These are phyloP conservation scores for Xylariaceae sp. DNA, from an alignment of 2,329 filamentous ascomycete genomes.

Conservation along the genomic window DNA sequence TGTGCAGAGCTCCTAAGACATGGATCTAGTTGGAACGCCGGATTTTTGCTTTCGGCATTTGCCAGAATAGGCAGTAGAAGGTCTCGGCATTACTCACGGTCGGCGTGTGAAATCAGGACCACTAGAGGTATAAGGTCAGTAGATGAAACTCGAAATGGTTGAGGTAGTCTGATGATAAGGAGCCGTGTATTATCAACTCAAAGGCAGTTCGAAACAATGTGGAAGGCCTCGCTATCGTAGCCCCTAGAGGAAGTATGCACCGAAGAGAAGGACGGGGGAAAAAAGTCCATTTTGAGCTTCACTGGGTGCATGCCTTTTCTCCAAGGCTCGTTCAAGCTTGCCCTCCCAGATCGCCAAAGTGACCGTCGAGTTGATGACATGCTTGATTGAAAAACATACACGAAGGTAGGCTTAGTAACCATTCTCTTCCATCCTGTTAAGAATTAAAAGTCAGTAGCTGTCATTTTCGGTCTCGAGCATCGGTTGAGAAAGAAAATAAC, in stretches of 20 bases:
- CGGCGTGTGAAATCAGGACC: conserved; percentile 26
- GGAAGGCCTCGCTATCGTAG: neutral
- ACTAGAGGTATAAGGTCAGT: conserved; percentile 12
- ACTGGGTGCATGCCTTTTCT: neutral
- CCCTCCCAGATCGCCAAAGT: neutral
- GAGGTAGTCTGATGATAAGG: neutral
- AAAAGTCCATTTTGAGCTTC: neutral
- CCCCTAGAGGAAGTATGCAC: neutral
- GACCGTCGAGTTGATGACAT: neutral
- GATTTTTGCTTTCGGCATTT: conserved; percentile 53
- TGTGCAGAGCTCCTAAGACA: neutral
- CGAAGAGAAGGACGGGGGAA: no score
- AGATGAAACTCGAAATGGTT: neutral
- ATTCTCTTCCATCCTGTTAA: conserved; percentile 44
- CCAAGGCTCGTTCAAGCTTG: neutral
- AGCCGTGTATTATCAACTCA: neutral
- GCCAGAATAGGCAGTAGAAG: neutral
- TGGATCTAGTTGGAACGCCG: neutral
- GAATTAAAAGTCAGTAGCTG: conserved; percentile 48
- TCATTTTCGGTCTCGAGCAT: conserved; percentile 35
- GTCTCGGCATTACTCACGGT: conserved; percentile 6
- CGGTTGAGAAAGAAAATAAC: neutral
- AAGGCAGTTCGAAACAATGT: neutral
- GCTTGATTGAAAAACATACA: conserved; percentile 14
- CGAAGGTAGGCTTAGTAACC: conserved; percentile 28